Base-by-base conservation (phyloP, 768 basidiomycete species). In the Suillus cothurnatus region DNA sequence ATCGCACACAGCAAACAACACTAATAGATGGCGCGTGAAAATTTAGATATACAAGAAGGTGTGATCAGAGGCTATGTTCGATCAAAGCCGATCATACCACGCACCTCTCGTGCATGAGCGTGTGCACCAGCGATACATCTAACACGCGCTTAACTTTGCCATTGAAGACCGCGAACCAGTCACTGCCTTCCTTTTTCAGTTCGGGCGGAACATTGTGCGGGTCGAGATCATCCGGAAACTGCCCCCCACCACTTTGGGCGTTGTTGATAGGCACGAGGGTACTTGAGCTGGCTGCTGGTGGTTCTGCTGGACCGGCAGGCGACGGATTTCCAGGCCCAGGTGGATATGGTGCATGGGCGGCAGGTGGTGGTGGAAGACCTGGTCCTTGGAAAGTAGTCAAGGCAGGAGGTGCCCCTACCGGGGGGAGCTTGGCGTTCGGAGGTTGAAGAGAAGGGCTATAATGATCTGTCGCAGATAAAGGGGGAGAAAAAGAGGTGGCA, bases 31-130 rank as follows among this genome's bases (percentile, higher is more conserved):
- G 23, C 66, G 61, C 50, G 61, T 61, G 57, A 12, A 61, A 28
- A 26, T 62, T 19, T n/a, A 59, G 43, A 23, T 41, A 66, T 32
- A 49, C 23, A 38, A 58, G n/a, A 41, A 56, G 61, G 43, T 47
- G 7, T 34, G 50, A 59, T 43, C 31, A 49, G 39, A 60, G 56
- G 41, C 61, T 32, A 47, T 43, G 23, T 11, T 52, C 19, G n/a
- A 32, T 34, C 50, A 62, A 61, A 66, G 52, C 64, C 34, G 52
- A 61, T 62, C 63, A 59, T 38, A 52, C 15, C 17, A 74, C 80
- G 62, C 73, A 94, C 93, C 92, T 94, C 77, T 95, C 94, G 72
- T 97, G 95, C 76, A 88, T 88, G n/a, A 97, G 81, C 4, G 92
- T 94, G 77, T 96, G 94, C 34, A 94, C 86, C 61, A 84, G 71